Evolutionary conservation across 2,329 filamentous ascomycete genomes (phyloP).

Genomic region (Claviceps sp.): DNA sequence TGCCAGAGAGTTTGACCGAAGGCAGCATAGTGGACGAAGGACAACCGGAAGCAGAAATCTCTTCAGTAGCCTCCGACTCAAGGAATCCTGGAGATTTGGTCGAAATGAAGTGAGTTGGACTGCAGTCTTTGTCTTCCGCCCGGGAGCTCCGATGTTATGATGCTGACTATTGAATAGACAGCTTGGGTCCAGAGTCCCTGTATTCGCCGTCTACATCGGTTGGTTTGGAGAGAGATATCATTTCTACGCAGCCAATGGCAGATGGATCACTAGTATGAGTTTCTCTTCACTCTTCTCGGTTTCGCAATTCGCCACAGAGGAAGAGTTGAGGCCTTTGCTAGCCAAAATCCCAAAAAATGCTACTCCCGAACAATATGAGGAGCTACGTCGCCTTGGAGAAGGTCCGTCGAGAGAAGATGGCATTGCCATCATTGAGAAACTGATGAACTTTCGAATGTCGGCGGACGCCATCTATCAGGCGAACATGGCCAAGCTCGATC

Average conservation of each 20-base stretch:
- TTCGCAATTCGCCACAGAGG: constrained; percentile 27
- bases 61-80: constrained; percentile 14
- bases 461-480: constrained; percentile 32
- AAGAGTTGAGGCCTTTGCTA: constrained; percentile 27
- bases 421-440: constrained; percentile 29
- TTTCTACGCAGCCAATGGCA: constrained; percentile 40
- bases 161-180: constrained; percentile 12
- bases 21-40: constrained; percentile 15
- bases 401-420: constrained; percentile 32
- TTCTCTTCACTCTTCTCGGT: constrained; percentile 36
- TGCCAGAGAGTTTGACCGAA: constrained; percentile 13
- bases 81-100: constrained; percentile 35
- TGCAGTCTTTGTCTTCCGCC: too few species aligned
- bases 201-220: constrained; percentile 41
- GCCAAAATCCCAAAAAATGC: constrained; percentile 16
- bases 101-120: constrained; percentile 27
- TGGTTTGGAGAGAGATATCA: constrained; percentile 36
- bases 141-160: background rate
- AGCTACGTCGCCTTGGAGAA: constrained; percentile 19
- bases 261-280: constrained; percentile 30
- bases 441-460: constrained; percentile 30
- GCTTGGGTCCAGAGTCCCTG: constrained; percentile 27
- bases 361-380: constrained; percentile 18
- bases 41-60: constrained; percentile 14
- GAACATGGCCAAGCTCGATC: constrained; percentile 34